Percentiles rank a stretch among this genome's conserved stretches.
These are phyloP conservation scores for Penicillium sclerotiorum DNA, from an alignment of 2,329 filamentous ascomycete genomes.

Conservation along the genomic window DNA sequence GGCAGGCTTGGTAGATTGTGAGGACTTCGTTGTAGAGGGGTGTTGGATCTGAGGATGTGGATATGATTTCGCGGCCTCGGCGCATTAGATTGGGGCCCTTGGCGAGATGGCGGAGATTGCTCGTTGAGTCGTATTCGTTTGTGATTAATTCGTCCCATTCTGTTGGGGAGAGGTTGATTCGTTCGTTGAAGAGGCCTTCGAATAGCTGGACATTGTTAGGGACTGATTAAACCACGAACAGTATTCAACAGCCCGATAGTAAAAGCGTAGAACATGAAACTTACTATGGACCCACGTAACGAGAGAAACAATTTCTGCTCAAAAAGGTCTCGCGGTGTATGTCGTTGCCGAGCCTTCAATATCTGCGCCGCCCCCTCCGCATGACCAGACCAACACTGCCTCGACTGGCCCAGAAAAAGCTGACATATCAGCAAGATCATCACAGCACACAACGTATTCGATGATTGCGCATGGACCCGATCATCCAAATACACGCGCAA, in stretches of 20 bases:
- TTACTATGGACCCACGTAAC: slow-evolving; percentile 40
- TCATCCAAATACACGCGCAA: slow-evolving; percentile 36
- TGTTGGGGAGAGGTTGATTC: too few species aligned
- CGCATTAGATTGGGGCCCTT: slow-evolving; percentile 34
- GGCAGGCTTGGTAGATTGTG: slow-evolving; percentile 26
- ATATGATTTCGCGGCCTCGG: slow-evolving; percentile 21
- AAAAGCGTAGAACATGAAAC: not conserved
- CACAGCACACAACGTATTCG: slow-evolving; percentile 42
- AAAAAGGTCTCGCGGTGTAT: slow-evolving; percentile 35
- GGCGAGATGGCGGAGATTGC: slow-evolving; percentile 35
- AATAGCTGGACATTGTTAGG: too few species aligned
- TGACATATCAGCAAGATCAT: slow-evolving; percentile 40
- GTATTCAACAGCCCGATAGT: not conserved
- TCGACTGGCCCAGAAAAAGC: slow-evolving; percentile 25
- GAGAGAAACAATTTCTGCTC: slow-evolving; percentile 38
- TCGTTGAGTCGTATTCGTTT: slow-evolving; percentile 35
- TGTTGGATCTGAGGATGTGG: slow-evolving; percentile 8
- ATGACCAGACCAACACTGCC: slow-evolving; percentile 30
- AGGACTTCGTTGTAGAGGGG: slow-evolving; percentile 24
- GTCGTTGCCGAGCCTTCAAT: slow-evolving; percentile 35
- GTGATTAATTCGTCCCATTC: not conserved
- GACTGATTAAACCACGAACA: slow-evolving; percentile 2
- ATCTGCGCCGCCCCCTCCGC: slow-evolving; percentile 40
- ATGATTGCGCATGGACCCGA: slow-evolving; percentile 30
- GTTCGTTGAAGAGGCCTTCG: too few species aligned